Evolutionary conservation across 768 basidiomycete genomes (phyloP), one percentile per base, ranked within the genome.

Genomic region (Trichaptum fuscoviolaceum): DNA sequence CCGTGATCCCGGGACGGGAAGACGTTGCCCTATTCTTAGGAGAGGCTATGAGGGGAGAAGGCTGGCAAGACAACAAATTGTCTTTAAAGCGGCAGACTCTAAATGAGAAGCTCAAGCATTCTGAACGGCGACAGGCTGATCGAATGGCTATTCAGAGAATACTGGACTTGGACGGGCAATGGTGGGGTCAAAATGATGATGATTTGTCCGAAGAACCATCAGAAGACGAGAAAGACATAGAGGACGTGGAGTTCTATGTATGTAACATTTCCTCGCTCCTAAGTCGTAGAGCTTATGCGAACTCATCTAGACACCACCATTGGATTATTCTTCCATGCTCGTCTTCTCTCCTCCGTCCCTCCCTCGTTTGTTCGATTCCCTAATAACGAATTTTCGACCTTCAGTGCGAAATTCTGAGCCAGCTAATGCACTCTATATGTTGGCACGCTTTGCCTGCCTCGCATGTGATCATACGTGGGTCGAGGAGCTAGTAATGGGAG

Each of bases 391-490:
- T 71, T 92, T 88, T 74, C 85, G 79, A 57, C 87, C 93, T 7
- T 82, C 85, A 23, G 81, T 92, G 61, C 84, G 85, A 63, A 89
- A 95, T 76, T 78, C 90, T 1, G 87, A 95, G 35, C 96, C 97
- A 18, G 97, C 96, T 30, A 98, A 96, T 73, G 87, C 87, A 12
- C 78, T 99, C 62, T 97, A 95, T 76, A 85, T 97, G 78, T 84
- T 95, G 63, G 89, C 94, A 15, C 87, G 95, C 59, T 99, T 96
- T 77, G 97, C 97, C n/a, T 90, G 88, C 69, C 78, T 93, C 30
- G 88, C 86, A n/a, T 95, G 94, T 73, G 94, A 95, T 74, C 87
- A 92, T 69, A 87, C 87, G 0, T 95, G 96, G 92, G 79, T 98
- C 26, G 95, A 96, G 75, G 95, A 97, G 74, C 81, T 99, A 27